phyloP scores from a whole-genome alignment of 2,329 filamentous ascomycete species.

The Decorospora gaudefroyi region DNA sequence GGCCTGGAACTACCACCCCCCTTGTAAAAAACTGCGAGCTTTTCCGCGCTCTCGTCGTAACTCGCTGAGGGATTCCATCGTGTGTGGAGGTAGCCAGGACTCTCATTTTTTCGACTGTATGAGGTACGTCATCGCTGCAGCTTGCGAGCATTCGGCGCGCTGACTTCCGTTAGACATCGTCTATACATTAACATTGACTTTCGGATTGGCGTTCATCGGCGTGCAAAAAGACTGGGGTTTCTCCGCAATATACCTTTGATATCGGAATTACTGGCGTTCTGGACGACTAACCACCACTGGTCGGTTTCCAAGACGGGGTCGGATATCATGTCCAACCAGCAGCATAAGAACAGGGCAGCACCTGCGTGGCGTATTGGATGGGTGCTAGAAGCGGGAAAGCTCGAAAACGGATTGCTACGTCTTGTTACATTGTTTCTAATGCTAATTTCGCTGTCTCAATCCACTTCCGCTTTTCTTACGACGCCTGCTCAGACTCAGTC shows the following conservation, averaged over 20 bases:
- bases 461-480: conserved; percentile 27
- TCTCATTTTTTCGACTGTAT: conserved; percentile 1
- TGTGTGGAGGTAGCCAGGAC: not conserved
- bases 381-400: conserved; percentile 14
- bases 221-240: conserved; percentile 15
- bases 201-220: conserved; percentile 14
- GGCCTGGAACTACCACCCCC: conserved; percentile 1
- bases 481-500: conserved; percentile 19
- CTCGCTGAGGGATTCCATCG: too few relatives aligned
- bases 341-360: conserved; percentile 20
- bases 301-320: conserved; percentile 15
- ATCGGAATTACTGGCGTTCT: conserved; percentile 37
- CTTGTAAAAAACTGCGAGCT: not conserved
- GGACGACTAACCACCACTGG: conserved; percentile 18
- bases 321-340: conserved; percentile 25
- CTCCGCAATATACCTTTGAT: conserved; percentile 34
- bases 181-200: conserved; percentile 8
- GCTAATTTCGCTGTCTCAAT: conserved; percentile 41
- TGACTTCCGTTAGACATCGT: conserved; percentile 6
- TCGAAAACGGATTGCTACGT: conserved; percentile 19
- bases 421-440: conserved; percentile 39
- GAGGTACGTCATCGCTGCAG: conserved; percentile 2
- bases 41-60: too few relatives aligned
- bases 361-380: conserved; percentile 22
- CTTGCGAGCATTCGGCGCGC: not conserved